Percentiles rank a stretch among this genome's conserved stretches.
phyloP scores from a whole-genome alignment of 1,139 yeast genomes.

The Geotrichum bryndzae region DNA sequence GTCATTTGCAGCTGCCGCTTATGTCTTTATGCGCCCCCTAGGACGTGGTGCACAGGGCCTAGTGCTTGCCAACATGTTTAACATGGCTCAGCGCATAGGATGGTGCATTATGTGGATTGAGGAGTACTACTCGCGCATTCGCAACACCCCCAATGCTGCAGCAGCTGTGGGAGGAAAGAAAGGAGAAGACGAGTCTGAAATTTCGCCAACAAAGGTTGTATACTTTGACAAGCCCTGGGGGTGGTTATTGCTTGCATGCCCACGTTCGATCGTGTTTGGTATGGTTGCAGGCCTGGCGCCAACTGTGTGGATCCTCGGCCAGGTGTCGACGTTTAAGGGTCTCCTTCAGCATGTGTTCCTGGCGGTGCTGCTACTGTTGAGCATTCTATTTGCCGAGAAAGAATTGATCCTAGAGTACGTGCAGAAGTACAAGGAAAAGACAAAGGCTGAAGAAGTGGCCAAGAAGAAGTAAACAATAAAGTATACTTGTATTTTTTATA shows the following conservation, averaged over 20 bases:
- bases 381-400: slow-evolving; percentile 11
- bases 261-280: slow-evolving; percentile 11
- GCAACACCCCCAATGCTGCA: neutral
- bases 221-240: slow-evolving; percentile 13
- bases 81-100: slow-evolving; percentile 35
- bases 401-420: slow-evolving; percentile 7
- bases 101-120: slow-evolving; percentile 34
- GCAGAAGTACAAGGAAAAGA: slow-evolving; percentile 4
- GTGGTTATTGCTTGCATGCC: slow-evolving; percentile 11
- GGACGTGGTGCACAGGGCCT: slow-evolving; percentile 39
- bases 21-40: slow-evolving; percentile 32
- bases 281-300: slow-evolving; percentile 10
- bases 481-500: neutral
- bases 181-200: neutral
- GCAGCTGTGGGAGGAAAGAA: neutral
- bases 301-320: slow-evolving; percentile 11
- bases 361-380: slow-evolving; percentile 5
- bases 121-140: slow-evolving; percentile 22
- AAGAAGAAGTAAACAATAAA: slow-evolving; percentile 4
- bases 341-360: slow-evolving; percentile 10
- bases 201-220: neutral
- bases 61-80: slow-evolving; percentile 39
- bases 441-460: neutral
- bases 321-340: slow-evolving; percentile 6
- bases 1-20: slow-evolving; percentile 35